Evolutionary conservation across 805 yeast species (phyloP).

Genomic region (Saccharomycopsis fermentans): DNA sequence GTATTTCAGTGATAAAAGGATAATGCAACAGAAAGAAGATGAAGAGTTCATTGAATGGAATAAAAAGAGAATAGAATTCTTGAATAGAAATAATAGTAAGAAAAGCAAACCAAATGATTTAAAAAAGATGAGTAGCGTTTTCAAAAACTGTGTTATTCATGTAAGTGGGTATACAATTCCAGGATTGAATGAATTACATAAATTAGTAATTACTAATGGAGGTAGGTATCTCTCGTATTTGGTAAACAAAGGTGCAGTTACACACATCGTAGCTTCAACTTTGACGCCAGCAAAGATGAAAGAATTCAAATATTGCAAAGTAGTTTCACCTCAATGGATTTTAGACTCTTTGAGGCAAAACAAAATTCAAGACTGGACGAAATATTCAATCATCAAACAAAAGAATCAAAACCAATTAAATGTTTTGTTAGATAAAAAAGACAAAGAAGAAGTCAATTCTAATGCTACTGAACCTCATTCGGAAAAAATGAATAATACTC

Average conservation of each 20-base stretch:
- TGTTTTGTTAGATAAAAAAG: conserved; percentile 22
- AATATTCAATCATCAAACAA: conserved; percentile 42
- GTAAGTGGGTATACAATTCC: conserved; percentile 91
- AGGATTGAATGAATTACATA: conserved; percentile 60
- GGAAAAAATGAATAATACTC: not conserved
- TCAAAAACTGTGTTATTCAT: conserved; percentile 53
- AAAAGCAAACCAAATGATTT: not conserved
- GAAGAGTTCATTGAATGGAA: conserved; percentile 42
- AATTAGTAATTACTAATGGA: conserved; percentile 64
- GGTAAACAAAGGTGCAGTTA: conserved; percentile 59
- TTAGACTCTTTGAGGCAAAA: conserved; percentile 45
- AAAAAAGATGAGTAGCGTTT: conserved; percentile 29
- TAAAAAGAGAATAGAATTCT: conserved; percentile 25
- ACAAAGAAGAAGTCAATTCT: not conserved
- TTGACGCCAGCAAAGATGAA: conserved; percentile 66
- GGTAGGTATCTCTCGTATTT: conserved; percentile 67
- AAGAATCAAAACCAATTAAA: conserved; percentile 46
- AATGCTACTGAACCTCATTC: not conserved
- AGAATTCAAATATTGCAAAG: conserved; percentile 58
- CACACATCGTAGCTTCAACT: conserved; percentile 76
- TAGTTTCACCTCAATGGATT: conserved; percentile 80
- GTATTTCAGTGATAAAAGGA: conserved; percentile 51
- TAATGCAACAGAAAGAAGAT: conserved; percentile 53
- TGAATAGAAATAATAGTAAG: not conserved
- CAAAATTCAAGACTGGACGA: conserved; percentile 56